These are phyloP conservation scores for Helianthus annuus DNA, from an alignment of 129 eudicot species.

Conservation along the genomic window HanXRQr2.0-SUNRISE NC_035436.2:204043343-204043842, in stretches of 20 bases:
- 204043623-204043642: slow-evolving; percentile 9
- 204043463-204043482: too few relatives aligned
- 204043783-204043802: not conserved
- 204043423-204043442: too few relatives aligned
- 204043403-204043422: too few relatives aligned
- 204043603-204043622: not conserved
- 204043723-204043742: slow-evolving; percentile 4
- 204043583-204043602: slow-evolving; percentile 6
- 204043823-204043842: not conserved
- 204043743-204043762: not conserved
- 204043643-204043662: slow-evolving; percentile 14
- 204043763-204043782: not conserved
- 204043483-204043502: too few relatives aligned
- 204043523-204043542: too few relatives aligned
- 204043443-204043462: too few relatives aligned
- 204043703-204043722: slow-evolving; percentile 7
- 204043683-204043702: slow-evolving; percentile 7
- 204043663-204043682: slow-evolving; percentile 5
- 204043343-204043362: too few relatives aligned
- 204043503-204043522: too few relatives aligned
- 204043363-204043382: too few relatives aligned
- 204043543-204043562: not conserved
- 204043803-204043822: slow-evolving; percentile 16
- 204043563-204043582: slow-evolving; percentile 22
- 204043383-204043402: too few relatives aligned